Conservation (phyloP, 164 flowering plant genomes). For the Dillenia turbinata region DNA sequence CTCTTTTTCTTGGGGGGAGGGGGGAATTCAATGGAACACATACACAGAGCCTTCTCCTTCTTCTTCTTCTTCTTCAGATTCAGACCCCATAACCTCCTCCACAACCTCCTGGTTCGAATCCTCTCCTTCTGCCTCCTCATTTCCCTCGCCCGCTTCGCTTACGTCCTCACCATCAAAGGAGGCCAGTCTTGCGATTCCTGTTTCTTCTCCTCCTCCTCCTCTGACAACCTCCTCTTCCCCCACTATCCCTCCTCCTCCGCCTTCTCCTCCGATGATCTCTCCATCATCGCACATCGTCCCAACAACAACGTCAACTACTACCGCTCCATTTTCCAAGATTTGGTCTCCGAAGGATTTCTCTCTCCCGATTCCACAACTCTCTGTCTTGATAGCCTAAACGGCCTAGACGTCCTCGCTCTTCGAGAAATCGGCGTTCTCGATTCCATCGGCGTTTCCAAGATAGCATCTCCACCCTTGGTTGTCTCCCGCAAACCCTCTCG, state of each 20-base stretch:
- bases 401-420: slow-evolving; percentile 66
- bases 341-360: slow-evolving; percentile 58
- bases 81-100: background rate
- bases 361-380: slow-evolving; percentile 50
- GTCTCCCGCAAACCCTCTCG: slow-evolving; percentile 27
- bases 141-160: slow-evolving; percentile 56
- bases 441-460: slow-evolving; percentile 59
- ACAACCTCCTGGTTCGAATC: slow-evolving; percentile 54
- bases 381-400: slow-evolving; percentile 50
- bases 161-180: slow-evolving; percentile 56
- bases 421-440: slow-evolving; percentile 73
- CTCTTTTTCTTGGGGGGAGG: too few relatives aligned
- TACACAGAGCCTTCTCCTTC: too few relatives aligned
- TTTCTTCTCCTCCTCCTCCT: slow-evolving; percentile 81
- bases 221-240: slow-evolving; percentile 41
- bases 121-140: slow-evolving; percentile 50
- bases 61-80: too few relatives aligned
- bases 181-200: slow-evolving; percentile 58
- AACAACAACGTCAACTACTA: slow-evolving; percentile 44
- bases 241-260: slow-evolving; percentile 19
- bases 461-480: slow-evolving; percentile 59
- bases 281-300: slow-evolving; percentile 54
- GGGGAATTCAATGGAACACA: too few relatives aligned
- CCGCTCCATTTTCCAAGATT: slow-evolving; percentile 71
- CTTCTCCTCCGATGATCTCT: slow-evolving; percentile 26